Conservation (phyloP, 2,329 filamentous ascomycete genomes). For the Fusarium armeniacum region DNA sequence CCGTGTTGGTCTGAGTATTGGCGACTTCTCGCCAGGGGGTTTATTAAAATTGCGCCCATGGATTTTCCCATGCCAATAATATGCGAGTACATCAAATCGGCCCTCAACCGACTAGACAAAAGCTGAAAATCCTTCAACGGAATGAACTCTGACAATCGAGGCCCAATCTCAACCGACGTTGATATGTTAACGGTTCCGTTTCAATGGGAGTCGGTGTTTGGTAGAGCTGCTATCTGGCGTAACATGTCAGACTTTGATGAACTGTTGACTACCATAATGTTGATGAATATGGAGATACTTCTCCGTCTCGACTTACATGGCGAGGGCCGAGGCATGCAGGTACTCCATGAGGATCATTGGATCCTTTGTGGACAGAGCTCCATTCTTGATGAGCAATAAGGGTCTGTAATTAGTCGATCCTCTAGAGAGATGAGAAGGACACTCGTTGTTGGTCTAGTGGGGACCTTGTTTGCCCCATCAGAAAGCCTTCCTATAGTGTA, state of each 20-base stretch:
- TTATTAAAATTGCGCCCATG: constrained; percentile 33
- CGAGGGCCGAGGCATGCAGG: constrained; percentile 24
- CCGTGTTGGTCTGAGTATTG: constrained; percentile 23
- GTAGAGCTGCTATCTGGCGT: constrained; percentile 9
- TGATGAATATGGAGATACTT: constrained; percentile 6
- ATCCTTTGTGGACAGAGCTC: constrained; percentile 13
- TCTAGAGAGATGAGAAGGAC: background rate
- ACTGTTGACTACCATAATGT: constrained; percentile 4
- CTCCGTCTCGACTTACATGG: constrained; percentile 5
- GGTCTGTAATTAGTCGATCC: constrained; percentile 6
- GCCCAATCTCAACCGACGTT: background rate
- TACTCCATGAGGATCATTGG: constrained; percentile 21
- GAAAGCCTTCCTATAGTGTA: constrained; percentile 19
- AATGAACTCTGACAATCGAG: constrained; percentile 10
- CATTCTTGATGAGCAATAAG: constrained; percentile 9
- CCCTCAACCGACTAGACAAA: constrained; percentile 9
- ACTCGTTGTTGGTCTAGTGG: constrained; percentile 2
- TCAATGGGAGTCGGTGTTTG: background rate
- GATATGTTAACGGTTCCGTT: background rate
- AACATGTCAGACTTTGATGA: constrained; percentile 2
- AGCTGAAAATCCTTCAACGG: constrained; percentile 12
- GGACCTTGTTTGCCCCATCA: constrained; percentile 23
- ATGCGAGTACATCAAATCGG: constrained; percentile 1
- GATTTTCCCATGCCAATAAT: constrained; percentile 29
- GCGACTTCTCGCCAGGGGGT: constrained; percentile 18